Conservation (phyloP, 495 filamentous ascomycete species). For the Xylaria telfairii region DNA sequence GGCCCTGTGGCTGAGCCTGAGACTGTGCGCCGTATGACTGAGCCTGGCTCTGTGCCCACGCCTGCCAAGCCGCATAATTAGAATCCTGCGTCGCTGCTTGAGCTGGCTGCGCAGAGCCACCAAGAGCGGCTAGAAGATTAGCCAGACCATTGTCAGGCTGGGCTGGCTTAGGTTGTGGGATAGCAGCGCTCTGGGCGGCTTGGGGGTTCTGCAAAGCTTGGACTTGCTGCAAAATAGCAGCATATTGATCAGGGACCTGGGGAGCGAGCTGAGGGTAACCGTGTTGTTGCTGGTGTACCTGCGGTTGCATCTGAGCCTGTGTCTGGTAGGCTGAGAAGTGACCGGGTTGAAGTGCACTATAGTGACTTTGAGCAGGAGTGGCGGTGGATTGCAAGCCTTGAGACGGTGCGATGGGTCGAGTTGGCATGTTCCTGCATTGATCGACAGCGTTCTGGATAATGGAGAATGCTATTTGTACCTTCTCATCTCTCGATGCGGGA, state of each 20-base stretch:
- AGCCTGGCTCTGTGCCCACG: conserved; percentile 30
- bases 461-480: conserved; percentile 39
- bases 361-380: neutral
- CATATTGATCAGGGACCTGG: conserved; percentile 29
- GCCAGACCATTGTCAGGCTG: conserved; percentile 20
- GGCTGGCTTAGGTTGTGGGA: conserved; percentile 16
- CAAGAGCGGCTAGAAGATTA: conserved; percentile 29
- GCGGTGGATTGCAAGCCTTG: conserved; percentile 31
- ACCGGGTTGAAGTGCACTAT: conserved; percentile 1
- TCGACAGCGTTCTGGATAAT: conserved; percentile 39
- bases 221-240: conserved; percentile 34
- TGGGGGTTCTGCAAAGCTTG: conserved; percentile 37
- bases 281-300: conserved; percentile 28
- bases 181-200: conserved; percentile 5
- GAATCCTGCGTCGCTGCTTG: conserved; percentile 20
- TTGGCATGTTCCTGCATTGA: conserved; percentile 39
- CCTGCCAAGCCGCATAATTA: conserved; percentile 22
- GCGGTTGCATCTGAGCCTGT: conserved; percentile 14
- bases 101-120: conserved; percentile 1
- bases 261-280: conserved; percentile 39
- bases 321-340: conserved; percentile 14
- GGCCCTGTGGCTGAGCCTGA: conserved; percentile 26
- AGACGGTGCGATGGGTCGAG: conserved; percentile 40
- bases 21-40: conserved; percentile 27
- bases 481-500: conserved; percentile 41